Base-by-base conservation (phyloP, 108 stramenopile genomes). In the Fragilaria crotonensis region DNA sequence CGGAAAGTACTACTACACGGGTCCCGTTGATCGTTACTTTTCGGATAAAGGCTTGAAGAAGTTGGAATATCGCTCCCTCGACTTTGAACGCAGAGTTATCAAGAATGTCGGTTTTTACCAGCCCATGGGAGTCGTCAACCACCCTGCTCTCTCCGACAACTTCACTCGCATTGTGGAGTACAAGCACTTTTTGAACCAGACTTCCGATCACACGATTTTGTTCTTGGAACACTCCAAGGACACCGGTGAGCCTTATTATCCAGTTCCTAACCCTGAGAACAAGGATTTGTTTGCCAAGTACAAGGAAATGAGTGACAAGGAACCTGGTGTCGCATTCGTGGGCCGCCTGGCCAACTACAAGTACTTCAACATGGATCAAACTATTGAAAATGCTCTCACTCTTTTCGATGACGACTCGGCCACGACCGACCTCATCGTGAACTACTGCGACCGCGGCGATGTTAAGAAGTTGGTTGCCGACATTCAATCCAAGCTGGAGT, bases 331-430 rank as follows among this genome's bases (percentile, higher is more conserved):
- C 25, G 67, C 65, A n/a, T 92, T 92, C 69, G 90, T 89, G 31
- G 90, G 90, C 41, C 63, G 90, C 22, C 70, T 92, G 48, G 90
- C 90, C 14, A 87, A 82, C 72, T 92, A 92, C 63, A 92, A 89
- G 57, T 92, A 92, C 69, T 92, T 92, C 60, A 92, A 92, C 66
- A 92, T 92, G 90, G 90, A 92, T 57, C 66, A 85, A 57, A 82
- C 85, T 9, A 89, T 92, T 46, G 45, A 75, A 51, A 92, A 92
- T 76, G 87, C 90, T 4, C 66, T 92, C 49, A 81, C 83, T 54
- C 30, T 92, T 23, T 88, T 87, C 64, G 83, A 85, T 44, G 33
- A 67, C 30, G 72, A 73, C 36, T 41, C 36, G 14, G 14, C 36
- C 11, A 11, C 36, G 7, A 41, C 36, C 36, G 36, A 41, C 36